Base-by-base conservation (phyloP, 164 flowering plant genomes). In the Macadamia tetraphylla region DNA sequence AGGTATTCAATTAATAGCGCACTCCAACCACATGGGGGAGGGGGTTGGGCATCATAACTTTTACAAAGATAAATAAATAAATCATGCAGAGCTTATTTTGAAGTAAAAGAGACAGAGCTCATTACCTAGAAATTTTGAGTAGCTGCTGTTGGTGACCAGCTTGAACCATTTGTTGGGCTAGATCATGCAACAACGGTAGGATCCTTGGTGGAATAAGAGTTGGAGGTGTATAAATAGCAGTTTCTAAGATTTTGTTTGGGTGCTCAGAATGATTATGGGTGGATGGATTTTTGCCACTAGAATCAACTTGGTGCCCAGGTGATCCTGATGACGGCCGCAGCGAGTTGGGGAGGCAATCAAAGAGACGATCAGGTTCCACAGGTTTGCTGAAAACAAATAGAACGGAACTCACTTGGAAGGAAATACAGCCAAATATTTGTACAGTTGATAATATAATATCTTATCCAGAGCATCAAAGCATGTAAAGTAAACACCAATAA, bases 301-400 rank as follows among this genome's bases (percentile, higher is more conserved):
- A 32, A 65, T 84, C 87, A 69, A 77, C 78, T 42, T 76, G 85
- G 23, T 78, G 67, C 30, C 79, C 88, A 70, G 88, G 85, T n/a
- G 95, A 82, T 59, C 76, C 88, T 53, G 89, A 69, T 63, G 94
- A 83, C 61, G 94, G 92, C n/a, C 89, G 83, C 72, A 84, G 67
- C 43, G 88, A 82, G 76, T 81, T 82, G 60, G 99, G 98, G 32
- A 95, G 90, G 79, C 97, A 80, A 49, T 92, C 99, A 78, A 89
- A 86, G 71, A 95, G 92, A 42, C 94, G 85, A 71, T 92, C 98
- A 66, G 98, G 94, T 75, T 94, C 99, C 64, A 90, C 83, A 46
- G 97, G 95, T 80, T 94, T 94, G 87, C 99, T 94, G 98, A 60
- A 73, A 75, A 68, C 7, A 60, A 74, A 64, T 9, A 65, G 60